Percentiles rank a stretch among this genome's conserved stretches.
These are phyloP conservation scores for Escallonia herrerae DNA, from an alignment of 129 eudicot species.

Conservation along the genomic window DNA sequence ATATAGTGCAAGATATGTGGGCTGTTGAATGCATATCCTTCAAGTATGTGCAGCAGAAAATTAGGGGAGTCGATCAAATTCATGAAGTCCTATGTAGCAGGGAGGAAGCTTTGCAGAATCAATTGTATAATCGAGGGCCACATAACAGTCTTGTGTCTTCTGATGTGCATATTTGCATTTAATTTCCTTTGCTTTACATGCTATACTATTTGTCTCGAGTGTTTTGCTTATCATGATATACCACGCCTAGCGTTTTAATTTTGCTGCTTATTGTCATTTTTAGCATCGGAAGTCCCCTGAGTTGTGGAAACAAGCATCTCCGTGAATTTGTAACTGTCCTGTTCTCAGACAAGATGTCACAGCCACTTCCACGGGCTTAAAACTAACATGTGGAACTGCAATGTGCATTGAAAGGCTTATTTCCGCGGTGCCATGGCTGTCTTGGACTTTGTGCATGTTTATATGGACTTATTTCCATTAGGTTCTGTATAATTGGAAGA, in stretches of 20 bases:
- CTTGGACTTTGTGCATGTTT: not conserved
- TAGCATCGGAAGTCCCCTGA: slow-evolving; percentile 73
- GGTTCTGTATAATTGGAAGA: not conserved
- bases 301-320: slow-evolving; percentile 49
- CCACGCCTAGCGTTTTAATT: no score
- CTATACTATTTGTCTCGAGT: not conserved
- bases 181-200: not conserved
- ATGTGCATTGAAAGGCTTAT: not conserved
- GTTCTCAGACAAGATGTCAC: no score
- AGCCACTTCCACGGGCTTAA: no score
- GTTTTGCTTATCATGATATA: not conserved
- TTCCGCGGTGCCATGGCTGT: not conserved
- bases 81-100: no score
- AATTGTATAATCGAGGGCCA: not conserved
- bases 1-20: no score
- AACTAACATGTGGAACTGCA: no score
- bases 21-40: no score
- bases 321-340: slow-evolving; percentile 16
- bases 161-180: no score
- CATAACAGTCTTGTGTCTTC: not conserved
- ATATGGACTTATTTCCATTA: not conserved
- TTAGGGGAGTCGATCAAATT: no score
- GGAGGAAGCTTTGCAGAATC: not conserved
- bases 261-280: slow-evolving; percentile 3
- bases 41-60: no score